phyloP scores from a whole-genome alignment of 192 early-diverging fungal species.

The Mortierella claussenii region DNA sequence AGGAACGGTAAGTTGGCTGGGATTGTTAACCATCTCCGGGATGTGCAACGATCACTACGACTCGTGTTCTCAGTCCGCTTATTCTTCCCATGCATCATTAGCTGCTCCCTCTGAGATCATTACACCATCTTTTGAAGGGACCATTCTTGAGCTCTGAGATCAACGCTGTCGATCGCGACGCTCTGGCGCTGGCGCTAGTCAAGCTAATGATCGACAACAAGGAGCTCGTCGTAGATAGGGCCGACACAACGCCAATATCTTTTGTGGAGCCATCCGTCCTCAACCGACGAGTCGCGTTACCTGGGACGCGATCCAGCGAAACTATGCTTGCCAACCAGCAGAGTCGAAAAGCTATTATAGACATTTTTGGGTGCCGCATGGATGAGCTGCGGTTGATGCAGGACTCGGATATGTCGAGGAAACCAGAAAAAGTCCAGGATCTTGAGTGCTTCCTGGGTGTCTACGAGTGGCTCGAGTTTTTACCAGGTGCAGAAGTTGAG shows the following conservation, averaged over 20 bases:
- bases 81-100: background rate
- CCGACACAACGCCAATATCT: conserved; percentile 13
- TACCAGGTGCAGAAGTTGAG: conserved; percentile 41
- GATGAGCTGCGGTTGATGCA: conserved; percentile 44
- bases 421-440: conserved; percentile 48
- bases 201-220: conserved; percentile 21
- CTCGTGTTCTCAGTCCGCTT: background rate
- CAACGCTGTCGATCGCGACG: conserved; percentile 23
- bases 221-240: conserved; percentile 13
- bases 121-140: conserved; percentile 43
- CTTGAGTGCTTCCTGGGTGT: conserved; percentile 40
- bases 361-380: conserved; percentile 21
- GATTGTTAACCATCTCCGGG: background rate
- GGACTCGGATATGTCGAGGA: conserved; percentile 33
- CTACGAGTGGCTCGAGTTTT: conserved; percentile 51
- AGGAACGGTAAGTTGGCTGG: conserved; percentile 24
- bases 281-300: conserved; percentile 15
- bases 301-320: conserved; percentile 33
- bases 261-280: conserved; percentile 37
- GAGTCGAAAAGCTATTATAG: conserved; percentile 3
- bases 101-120: conserved; percentile 30
- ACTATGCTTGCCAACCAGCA: conserved; percentile 12
- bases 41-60: background rate
- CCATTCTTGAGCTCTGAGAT: conserved; percentile 20
- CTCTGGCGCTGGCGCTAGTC: conserved; percentile 44